Evolutionary conservation across 2,329 filamentous ascomycete genomes (phyloP), one percentile per base, ranked within the genome.

Genomic region (Coniella vitis): DNA sequence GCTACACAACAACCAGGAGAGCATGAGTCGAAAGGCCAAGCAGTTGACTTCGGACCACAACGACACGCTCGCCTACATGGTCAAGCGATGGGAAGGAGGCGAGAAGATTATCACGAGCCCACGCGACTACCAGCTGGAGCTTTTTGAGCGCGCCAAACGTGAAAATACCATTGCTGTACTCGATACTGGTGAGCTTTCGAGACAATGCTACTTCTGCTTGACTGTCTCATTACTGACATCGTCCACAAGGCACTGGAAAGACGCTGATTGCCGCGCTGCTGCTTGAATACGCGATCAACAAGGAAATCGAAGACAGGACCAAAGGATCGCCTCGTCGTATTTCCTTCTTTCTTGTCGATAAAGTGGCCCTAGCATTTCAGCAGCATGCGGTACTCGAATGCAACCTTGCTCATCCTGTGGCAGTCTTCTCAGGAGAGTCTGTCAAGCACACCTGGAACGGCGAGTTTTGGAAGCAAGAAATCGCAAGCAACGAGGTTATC

Each of bases 221-320:
- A 8, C 22, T 4, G 13, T 12, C 9, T 2, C 13, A 17, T 34
- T 47, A 38, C 58, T 58, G 44, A 55, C 21, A n/a, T 39, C n/a
- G 7, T 19, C 25, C 5, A 47, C 51, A 84, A 47, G 86, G 93
- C 12, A 90, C 89, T 3, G 93, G 93, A 2, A 98, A 98, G 68
- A 98, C 93, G 0, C 73, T 96, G n/a, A 96, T 98, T 57, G 90
- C 93, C 0, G 90, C 88, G 1, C 75, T 97, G 3, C 74, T 98
- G 4, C 75, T 97, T 20, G 81, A 83, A 35, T 79, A 94, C 63
- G 75, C 81, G 9, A 75, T 97, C 25, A 81, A 89, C 35, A 72
- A 84, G 51, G 93, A 98, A 63, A 68, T 96, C 1, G 82, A 87
- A 54, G 70, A 81, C 55, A 79, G 90, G 35, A 75, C 72, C 0